These are phyloP conservation scores for Phyllosticta citrichinensis DNA, from an alignment of 2,329 filamentous ascomycete species.

Conservation along the genomic window DNA sequence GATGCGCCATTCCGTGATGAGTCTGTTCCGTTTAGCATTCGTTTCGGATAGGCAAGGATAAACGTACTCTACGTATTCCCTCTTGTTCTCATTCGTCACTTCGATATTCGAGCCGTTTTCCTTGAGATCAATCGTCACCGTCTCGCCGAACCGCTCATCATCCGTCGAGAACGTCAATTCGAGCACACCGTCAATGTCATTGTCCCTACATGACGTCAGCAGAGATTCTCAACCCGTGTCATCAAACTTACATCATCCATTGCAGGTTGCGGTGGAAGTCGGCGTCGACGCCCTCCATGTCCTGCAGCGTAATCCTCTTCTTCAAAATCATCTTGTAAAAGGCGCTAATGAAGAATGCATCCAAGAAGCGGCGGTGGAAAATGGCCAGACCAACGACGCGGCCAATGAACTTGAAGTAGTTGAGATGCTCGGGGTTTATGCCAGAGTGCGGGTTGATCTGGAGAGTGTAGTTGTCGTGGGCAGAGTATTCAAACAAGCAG, in stretches of 20 bases:
- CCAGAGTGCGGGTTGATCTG: constrained; percentile 99
- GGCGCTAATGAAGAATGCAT: constrained; percentile 97
- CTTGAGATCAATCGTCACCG: constrained; percentile 88
- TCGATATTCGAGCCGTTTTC: constrained; percentile 83
- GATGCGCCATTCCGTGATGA: constrained; percentile 99
- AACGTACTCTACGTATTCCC: constrained; percentile 86
- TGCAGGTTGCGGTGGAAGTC: constrained; percentile 94
- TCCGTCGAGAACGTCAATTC: constrained; percentile 96
- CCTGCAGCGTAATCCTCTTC: constrained; percentile 81
- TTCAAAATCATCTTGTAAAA: constrained; percentile 99
- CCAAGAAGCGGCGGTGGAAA: constrained; percentile 93
- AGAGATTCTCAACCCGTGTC: not conserved
- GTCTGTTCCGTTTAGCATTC: constrained; percentile 30
- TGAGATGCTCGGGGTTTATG: constrained; percentile 97
- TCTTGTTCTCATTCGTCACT: constrained; percentile 98
- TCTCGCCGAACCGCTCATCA: constrained; percentile 92
- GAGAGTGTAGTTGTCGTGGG: constrained; percentile 98
- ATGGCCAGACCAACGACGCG: constrained; percentile 94
- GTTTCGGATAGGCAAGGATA: not conserved
- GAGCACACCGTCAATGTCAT: constrained; percentile 89
- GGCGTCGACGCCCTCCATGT: constrained; percentile 98
- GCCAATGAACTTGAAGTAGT: constrained; percentile 99
- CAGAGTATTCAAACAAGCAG: constrained; percentile 98
- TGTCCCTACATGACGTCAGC: constrained; percentile 48
- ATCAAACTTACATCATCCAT: constrained; percentile 65